Evolutionary conservation across 2,329 filamentous ascomycete species (phyloP).

Genomic region (Ophiostoma ips): DNA sequence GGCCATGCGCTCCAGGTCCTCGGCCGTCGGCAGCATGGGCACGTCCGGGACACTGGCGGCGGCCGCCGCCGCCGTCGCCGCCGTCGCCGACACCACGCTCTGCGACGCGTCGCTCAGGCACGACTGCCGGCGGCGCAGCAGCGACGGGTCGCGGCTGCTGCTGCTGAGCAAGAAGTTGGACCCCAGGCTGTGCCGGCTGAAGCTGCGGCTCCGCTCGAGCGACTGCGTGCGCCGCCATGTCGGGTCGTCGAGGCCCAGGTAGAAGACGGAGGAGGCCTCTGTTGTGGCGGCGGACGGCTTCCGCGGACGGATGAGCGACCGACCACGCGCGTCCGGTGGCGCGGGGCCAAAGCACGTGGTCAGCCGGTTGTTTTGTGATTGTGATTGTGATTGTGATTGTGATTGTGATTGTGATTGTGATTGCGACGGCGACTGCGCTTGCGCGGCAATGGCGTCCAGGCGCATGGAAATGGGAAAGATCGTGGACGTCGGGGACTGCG

Average conservation of each 20-base stretch:
- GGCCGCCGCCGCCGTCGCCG: background rate
- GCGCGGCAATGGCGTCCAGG: constrained; percentile 7
- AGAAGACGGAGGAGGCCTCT: too few relatives aligned
- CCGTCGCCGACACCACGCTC: background rate
- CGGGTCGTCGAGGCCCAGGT: too few relatives aligned
- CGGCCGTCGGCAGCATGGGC: background rate
- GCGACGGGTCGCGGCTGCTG: constrained; percentile 11
- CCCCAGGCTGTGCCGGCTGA: background rate
- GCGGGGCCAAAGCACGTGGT: background rate
- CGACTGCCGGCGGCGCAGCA: constrained; percentile 2
- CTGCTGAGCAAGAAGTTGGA: constrained; percentile 9
- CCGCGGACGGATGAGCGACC: background rate
- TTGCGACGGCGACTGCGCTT: too few relatives aligned
- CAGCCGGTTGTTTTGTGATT: too few relatives aligned
- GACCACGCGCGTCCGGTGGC: background rate
- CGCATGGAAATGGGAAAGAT: constrained; percentile 10
- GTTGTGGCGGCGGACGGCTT: too few relatives aligned
- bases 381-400: too few relatives aligned
- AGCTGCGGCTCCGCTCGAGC: constrained; percentile 5
- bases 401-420: too few relatives aligned
- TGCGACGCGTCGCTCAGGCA: constrained; percentile 1
- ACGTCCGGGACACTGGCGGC: constrained; percentile 1
- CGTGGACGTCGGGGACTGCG: constrained; percentile 5
- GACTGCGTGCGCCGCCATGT: constrained; percentile 6
- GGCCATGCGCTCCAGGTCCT: background rate